Evolutionary conservation across 179 eudicot genomes (phyloP), one percentile per base, ranked within the genome.

Genomic region (Silene vulgaris): DNA sequence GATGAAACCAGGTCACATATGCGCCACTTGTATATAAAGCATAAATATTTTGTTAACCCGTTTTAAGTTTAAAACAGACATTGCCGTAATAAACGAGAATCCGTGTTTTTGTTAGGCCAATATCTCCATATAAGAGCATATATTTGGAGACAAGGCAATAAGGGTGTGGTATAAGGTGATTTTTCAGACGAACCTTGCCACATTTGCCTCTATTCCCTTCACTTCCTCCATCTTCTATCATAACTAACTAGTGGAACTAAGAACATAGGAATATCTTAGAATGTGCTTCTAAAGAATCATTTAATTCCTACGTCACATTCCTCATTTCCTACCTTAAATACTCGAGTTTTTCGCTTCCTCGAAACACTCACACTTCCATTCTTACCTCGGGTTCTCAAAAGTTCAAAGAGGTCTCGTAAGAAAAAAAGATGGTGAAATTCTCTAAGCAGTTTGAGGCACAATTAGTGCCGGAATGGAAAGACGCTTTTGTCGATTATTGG

Each of bases 381-480:
- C 3, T 57, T 29, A 50, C 19, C 37, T 56, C 48, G 13, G 11
- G 28, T 67, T 20, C 29, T 8, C 23, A 3, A 56, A 3, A 56
- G 75, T 74, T 3, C 19, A 30, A 68, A 60, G 2, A 20, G 60
- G 26, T 29, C 7, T 3, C 2, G 11, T 71, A 13, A 8, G 14
- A 12, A 35, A 3, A 62, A 65, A 60, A 80, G 17, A 90, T 90
- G 94, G 91, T 88, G 79, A 90, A 92, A 74, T 94, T 94, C 79
- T 88, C 94, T 2, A 94, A 89, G 77, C 96, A 94, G 63, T 88
- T 85, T 35, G 98, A 94, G 83, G 93, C 85, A 2, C 97, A 94
- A 52, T 80, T 92, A 9, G 89, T 94, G 54, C 97, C 93, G 0
- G 98, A 94, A 80, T 94, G 98, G 98, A 92, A 88, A 82, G 94